Evolutionary conservation across 2,329 filamentous ascomycete genomes (phyloP).

Genomic region (Monosporascus sp.): DNA sequence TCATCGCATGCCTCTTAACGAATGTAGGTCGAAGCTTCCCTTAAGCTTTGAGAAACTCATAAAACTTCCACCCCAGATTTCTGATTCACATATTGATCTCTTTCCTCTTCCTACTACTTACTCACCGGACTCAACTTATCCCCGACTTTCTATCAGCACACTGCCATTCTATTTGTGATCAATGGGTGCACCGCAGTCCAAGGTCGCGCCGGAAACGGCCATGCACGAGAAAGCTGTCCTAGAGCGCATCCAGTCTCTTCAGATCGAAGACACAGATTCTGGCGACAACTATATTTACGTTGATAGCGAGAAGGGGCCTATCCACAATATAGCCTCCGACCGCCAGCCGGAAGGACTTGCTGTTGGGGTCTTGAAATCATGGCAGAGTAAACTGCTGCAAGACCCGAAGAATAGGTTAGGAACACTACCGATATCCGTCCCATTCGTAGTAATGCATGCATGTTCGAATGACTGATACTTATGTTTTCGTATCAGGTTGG

Average conservation of each 20-base stretch:
- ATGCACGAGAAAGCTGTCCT: constrained; percentile 38
- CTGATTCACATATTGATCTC: too few species aligned
- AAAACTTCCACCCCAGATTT: too few species aligned
- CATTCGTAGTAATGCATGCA: too few species aligned
- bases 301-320: constrained; percentile 34
- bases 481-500: constrained; percentile 48
- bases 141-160: too few species aligned
- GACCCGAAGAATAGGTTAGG: constrained; percentile 61
- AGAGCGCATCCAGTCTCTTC: constrained; percentile 38
- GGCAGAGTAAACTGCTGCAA: constrained; percentile 57
- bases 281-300: constrained; percentile 48
- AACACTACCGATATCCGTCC: neutral
- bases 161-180: constrained; percentile 1
- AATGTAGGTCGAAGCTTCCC: too few species aligned
- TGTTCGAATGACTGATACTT: too few species aligned
- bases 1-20: neutral
- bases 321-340: constrained; percentile 8
- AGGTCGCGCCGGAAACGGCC: constrained; percentile 20
- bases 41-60: too few species aligned
- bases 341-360: constrained; percentile 42
- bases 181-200: constrained; percentile 44
- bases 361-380: constrained; percentile 44
- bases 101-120: too few species aligned
- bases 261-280: constrained; percentile 33
- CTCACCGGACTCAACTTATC: too few species aligned